Evolutionary conservation across 1,284 basidiomycete species (phyloP), one percentile per base, ranked within the genome.

Genomic region (Waitea zeae): DNA sequence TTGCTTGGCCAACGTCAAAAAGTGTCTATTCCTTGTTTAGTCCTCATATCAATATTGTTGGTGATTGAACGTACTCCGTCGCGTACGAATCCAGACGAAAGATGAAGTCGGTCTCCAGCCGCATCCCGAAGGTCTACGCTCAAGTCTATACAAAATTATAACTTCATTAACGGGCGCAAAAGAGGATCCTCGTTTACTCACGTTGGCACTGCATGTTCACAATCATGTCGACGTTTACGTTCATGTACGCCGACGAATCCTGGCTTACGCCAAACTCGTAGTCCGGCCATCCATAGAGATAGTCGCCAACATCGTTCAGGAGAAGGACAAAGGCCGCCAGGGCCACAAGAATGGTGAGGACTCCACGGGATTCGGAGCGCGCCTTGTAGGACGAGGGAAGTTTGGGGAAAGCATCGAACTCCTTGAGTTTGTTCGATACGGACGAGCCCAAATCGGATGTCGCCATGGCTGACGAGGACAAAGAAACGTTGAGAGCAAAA

Each of bases 161-260:
- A 20, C 15, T 6, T 7, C 28, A 6, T 7, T 19, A 12, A 22
- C 22, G 30, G 2, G 14, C 7, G 38, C 7, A 15, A 6, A 29
- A 14, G 18, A 31, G 15, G 12, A 3, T 18, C 5, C 3, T n/a
- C n/a, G n/a, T n/a, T n/a, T n/a, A 71, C 84, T 57, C 50, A 93
- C 88, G 86, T 55, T 68, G 64, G 58, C 90, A 95, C 1, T 86
- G 89, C 71, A 90, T 95, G 43, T 83, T 83, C 17, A 96, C 80
- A 11, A 86, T 73, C 54, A 93, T 53, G 55, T 96, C 90, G 36
- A 95, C 67, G 51, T 96, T 95, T 41, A 96, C 62, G 43, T 76
- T 70, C 58, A 96, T 61, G 38, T 64, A 72, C 42, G 68, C 74
- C 14, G 57, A 56, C 17, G 64, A 53, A 31, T 68, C 67, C 14